Base-by-base conservation (phyloP, 768 basidiomycete species). In the Lyophyllum semitale region DNA sequence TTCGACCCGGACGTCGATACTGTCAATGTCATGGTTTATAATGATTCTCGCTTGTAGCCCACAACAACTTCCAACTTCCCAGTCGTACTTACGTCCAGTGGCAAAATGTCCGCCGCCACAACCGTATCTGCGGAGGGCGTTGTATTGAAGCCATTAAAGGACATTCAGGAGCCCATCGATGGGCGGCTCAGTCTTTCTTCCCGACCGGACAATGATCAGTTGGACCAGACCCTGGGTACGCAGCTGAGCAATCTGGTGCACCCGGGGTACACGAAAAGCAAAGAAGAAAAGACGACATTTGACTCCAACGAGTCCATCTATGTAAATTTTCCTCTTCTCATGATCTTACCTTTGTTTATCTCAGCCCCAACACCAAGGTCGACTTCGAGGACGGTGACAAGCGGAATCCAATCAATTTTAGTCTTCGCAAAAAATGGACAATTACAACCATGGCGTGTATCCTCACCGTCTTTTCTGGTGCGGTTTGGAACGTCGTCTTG, bases 401-500 rank as follows among this genome's bases (percentile, higher is more conserved):
- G 41, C 61, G 66, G 13, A 66, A 69, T 50, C 66, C 66, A 27
- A 38, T 55, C 29, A 63, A 66, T 48, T 66, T 62, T 37, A 60
- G 58, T 42, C 53, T 32, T 13, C 51, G 54, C 27, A 64, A 55
- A 40, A 68, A 67, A 63, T 68, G 68, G 66, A n/a, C 49, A 23
- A 66, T 68, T 49, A 80, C 81, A 0, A 37, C 71, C 13, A 66
- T 78, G 13, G 80, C 79, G 2, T 82, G 77, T 49, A 72, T 71
- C 43, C 78, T 76, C 56, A 83, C 84, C 0, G 61, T 77, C 8
- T 63, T 83, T 8, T 73, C 78, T 26, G 74, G 84, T 82, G 55
- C 40, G 77, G 30, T 29, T 52, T 42, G 48, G 27, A 18, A 25
- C 8, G 4, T 20, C 27, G 13, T 50, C 18, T 13, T 41, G 18